Base-by-base conservation (phyloP, 352 stramenopile genomes). In the Phytophthora crassamura region DNA sequence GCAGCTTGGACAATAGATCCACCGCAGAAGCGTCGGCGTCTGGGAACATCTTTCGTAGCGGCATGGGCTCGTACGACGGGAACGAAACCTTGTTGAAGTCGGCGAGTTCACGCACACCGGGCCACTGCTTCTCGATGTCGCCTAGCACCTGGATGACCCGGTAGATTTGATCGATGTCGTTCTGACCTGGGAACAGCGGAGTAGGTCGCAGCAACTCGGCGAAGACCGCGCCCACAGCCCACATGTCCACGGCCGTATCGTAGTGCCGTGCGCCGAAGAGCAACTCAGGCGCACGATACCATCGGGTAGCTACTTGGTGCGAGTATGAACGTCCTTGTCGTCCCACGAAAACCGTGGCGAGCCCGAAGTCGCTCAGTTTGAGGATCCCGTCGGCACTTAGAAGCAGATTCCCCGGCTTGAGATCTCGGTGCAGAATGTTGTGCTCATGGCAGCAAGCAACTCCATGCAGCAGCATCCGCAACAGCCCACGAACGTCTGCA, bases 141-240 rank as follows among this genome's bases (percentile, higher is more conserved):
- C 85, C 86, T 5, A 93, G 63, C 34, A 92, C 69, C 43, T 93
- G 78, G 33, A 90, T 63, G 32, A 96, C 68, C 32, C 82, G 80
- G 38, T 82, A 90, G 32, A 96, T 77, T 64, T 96, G 85, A 57
- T 95, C 85, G 35, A 94, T 82, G 64, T 94, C 84, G 51, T 86
- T 93, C 56, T 91, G 78, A 1, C 84, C 88, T n/a, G 82, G 65
- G 49, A 96, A 95, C 33, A 93, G 67, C 41, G 88, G 80, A 16
- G 78, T 78, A 15, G 75, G 59, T 30, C 76, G 70, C 45, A 94
- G 54, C 46, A 94, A 49, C 57, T 94, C 86, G 28, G 77, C 85
- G 15, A 92, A 73, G 35, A 94, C 74, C 11, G 78, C 71, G 18
- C 85, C 86, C 6, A 92, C 75, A 8, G 75, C 67, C 85, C 86